Evolutionary conservation across 1,284 basidiomycete species (phyloP), one percentile per base, ranked within the genome.

Genomic region (Pterulicium gracile): DNA sequence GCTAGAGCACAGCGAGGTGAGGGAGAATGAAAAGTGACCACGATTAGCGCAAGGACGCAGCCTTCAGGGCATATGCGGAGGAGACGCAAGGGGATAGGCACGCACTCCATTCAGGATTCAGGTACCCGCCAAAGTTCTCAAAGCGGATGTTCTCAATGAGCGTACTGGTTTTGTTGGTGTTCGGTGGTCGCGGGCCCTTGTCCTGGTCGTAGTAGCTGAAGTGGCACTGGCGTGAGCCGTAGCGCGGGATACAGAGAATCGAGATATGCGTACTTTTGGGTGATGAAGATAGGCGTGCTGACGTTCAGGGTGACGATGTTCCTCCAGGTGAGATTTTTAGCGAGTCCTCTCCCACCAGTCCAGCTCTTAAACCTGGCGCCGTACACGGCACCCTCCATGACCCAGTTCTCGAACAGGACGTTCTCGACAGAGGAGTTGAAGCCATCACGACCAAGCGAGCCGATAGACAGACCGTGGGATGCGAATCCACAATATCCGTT

Each of bases 401-500:
- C 67, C 65, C 66, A 69, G 49, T 69, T 69, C 48, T 65, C 65
- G 55, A 69, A 69, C 17, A 67, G 47, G 7, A 69, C 63, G 50
- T 67, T 63, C 48, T 62, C 54, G 15, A 70, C 67, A 5, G 62
- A 64, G 41, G 64, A 55, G 41, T 59, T 51, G 2, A 61, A 61
- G 19, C 70, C 68, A 44, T 63, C 58, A 12, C 62, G 57, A 13
- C 72, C 72, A 14, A 73, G 56, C 21, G 67, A 69, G 15, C 72
- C 70, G 43, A 74, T 68, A 15, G 66, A 68, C 42, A 70, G 60
- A 0, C 70, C 70, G 55, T 73, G 70, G 4, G 65, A 70, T 1
- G 66, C 68, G 51, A 70, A 72, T 5, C 70, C 69, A 42, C 66
- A 69, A 52, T 60, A 69, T 1, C 66, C 68, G 50, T 72, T 70